Percentiles rank a stretch among this genome's conserved stretches.
These are phyloP conservation scores for Paxillus ammoniavirescens DNA, from an alignment of 768 basidiomycete species.

Conservation along the genomic window DNA sequence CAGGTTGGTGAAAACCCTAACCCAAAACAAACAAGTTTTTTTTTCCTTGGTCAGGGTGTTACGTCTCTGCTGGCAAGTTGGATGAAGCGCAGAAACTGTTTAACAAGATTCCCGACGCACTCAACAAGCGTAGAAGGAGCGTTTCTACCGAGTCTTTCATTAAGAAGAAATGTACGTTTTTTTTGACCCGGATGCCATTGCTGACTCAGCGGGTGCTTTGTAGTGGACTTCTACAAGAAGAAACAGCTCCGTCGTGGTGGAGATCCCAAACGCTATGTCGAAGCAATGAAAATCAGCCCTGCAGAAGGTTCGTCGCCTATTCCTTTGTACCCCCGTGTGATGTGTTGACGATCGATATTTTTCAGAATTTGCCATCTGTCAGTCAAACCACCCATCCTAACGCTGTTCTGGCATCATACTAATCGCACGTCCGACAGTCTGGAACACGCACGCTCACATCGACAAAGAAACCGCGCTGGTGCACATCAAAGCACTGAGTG, in stretches of 20 bases:
- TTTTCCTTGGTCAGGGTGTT: slow-evolving; percentile 47
- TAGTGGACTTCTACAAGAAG: slow-evolving; percentile 73
- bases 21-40: background rate
- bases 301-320: slow-evolving; percentile 57
- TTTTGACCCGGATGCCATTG: background rate
- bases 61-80: slow-evolving; percentile 54
- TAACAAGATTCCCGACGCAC: slow-evolving; percentile 56
- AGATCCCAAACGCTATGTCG: slow-evolving; percentile 47
- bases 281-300: slow-evolving; percentile 61
- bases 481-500: slow-evolving; percentile 55
- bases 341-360: slow-evolving; percentile 1
- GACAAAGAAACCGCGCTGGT: slow-evolving; percentile 49
- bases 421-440: slow-evolving; percentile 45
- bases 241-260: slow-evolving; percentile 61
- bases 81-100: slow-evolving; percentile 59
- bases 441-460: slow-evolving; percentile 75
- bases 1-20: background rate
- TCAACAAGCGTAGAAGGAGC: slow-evolving; percentile 63
- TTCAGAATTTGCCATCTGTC: slow-evolving; percentile 70
- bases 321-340: background rate
- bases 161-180: slow-evolving; percentile 65
- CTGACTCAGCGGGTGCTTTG: background rate
- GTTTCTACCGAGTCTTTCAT: slow-evolving; percentile 77
- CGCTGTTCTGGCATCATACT: background rate
- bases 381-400: slow-evolving; percentile 21